These are phyloP conservation scores for Catunica adiposa DNA, from an alignment of 2,329 filamentous ascomycete species.

Conservation along the genomic window DNA sequence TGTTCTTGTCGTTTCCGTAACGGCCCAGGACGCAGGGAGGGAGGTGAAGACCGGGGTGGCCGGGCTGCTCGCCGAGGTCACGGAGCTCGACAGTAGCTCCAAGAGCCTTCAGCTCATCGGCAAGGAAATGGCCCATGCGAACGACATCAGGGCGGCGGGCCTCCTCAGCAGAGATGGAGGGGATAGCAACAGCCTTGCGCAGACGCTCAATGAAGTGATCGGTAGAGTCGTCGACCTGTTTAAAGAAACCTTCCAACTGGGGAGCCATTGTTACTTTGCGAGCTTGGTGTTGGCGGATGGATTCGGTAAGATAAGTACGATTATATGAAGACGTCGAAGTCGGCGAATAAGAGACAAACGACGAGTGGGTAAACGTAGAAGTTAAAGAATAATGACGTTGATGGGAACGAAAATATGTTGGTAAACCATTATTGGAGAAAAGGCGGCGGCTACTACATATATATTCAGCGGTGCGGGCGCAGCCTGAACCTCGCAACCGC, in stretches of 20 bases:
- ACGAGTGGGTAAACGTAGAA: conserved; percentile 2
- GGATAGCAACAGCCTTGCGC: conserved; percentile 83
- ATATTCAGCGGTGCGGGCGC: conserved; percentile 7
- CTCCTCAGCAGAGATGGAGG: conserved; percentile 85
- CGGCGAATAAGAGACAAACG: conserved; percentile 10
- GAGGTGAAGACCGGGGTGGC: conserved; percentile 76
- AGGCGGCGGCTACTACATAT: conserved; percentile 8
- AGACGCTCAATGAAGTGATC: conserved; percentile 79
- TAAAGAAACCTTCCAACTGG: conserved; percentile 81
- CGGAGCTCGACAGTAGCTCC: conserved; percentile 80
- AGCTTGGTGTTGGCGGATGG: conserved; percentile 41
- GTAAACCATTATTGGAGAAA: conserved; percentile 12
- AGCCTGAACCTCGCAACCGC: conserved; percentile 6
- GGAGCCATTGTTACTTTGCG: conserved; percentile 59
- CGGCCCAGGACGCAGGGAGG: conserved; percentile 84
- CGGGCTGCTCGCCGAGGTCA: conserved; percentile 77
- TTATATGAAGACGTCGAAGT: conserved; percentile 9
- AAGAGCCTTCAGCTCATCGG: conserved; percentile 61
- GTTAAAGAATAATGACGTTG: conserved; percentile 10
- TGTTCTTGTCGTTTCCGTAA: conserved; percentile 81
- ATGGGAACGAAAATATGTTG: conserved; percentile 12
- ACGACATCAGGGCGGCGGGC: conserved; percentile 80
- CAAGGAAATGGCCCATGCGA: conserved; percentile 89
- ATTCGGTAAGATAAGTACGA: conserved; percentile 35
- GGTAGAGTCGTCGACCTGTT: conserved; percentile 69